Conservation (phyloP, 139 green algal genomes). For the Picochlorum sp. region DNA sequence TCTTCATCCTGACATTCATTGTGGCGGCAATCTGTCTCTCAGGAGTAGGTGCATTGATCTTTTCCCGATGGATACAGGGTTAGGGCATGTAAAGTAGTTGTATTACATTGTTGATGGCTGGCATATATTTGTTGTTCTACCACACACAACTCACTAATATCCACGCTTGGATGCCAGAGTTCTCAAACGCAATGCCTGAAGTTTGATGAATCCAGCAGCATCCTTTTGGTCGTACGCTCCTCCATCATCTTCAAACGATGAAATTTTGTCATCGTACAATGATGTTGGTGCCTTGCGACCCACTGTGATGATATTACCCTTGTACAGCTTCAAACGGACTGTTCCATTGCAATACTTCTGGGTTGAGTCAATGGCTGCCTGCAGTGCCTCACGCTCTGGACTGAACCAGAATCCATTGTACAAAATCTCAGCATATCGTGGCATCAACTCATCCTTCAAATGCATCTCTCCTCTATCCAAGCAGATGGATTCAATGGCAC, state of each 20-base stretch:
- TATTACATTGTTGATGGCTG: neutral
- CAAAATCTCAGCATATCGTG: constrained; percentile 77
- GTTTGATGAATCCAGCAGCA: constrained; percentile 87
- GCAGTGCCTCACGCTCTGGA: constrained; percentile 76
- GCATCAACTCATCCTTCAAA: constrained; percentile 67
- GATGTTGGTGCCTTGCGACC: constrained; percentile 55
- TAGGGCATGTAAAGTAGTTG: neutral
- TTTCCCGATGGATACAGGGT: constrained; percentile 17
- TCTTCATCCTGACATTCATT: constrained; percentile 13
- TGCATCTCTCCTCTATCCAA: constrained; percentile 87
- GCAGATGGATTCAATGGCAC: constrained; percentile 82
- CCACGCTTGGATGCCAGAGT: constrained; percentile 45
- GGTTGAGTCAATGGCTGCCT: constrained; percentile 80
- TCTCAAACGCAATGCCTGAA: constrained; percentile 79
- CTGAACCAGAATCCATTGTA: constrained; percentile 82
- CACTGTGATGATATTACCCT: constrained; percentile 78
- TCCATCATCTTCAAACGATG: constrained; percentile 94
- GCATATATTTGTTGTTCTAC: neutral
- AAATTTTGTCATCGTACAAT: constrained; percentile 82
- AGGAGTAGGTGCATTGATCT: constrained; percentile 23
- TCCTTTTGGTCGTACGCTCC: constrained; percentile 88
- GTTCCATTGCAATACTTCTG: constrained; percentile 63
- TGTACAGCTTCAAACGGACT: constrained; percentile 92
- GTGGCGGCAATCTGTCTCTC: constrained; percentile 17
- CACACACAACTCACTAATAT: neutral